A percentile compares a stretch with the other conserved stretches of the same genome.
These are phyloP conservation scores for Helotiales sp. DNA, from an alignment of 2,329 filamentous ascomycete genomes.

Conservation along the genomic window DNA sequence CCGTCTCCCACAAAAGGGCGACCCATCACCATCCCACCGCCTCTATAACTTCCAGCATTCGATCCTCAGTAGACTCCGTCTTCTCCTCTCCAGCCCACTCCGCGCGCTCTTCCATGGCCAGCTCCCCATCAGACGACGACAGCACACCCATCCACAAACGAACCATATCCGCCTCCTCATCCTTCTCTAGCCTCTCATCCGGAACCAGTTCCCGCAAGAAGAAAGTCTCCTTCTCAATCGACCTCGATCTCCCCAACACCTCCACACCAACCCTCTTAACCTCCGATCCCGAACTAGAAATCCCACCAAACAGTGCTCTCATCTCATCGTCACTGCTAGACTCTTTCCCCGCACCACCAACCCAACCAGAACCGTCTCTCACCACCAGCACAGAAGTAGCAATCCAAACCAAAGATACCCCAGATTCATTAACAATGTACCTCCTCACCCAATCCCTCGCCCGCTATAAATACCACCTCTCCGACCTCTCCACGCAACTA, in stretches of 20 bases:
- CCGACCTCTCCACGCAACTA: slow-evolving; percentile 21
- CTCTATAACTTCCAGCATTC: slow-evolving; percentile 25
- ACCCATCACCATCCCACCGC: slow-evolving; percentile 13
- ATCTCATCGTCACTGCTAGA: slow-evolving; percentile 15
- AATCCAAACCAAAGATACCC: not conserved
- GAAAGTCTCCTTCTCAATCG: slow-evolving; percentile 31
- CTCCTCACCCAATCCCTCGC: slow-evolving; percentile 11
- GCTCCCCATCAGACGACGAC: too few species aligned
- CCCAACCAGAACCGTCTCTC: not conserved
- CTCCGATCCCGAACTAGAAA: slow-evolving; percentile 2
- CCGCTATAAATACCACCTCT: slow-evolving; percentile 24
- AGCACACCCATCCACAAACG: not conserved
- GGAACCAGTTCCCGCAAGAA: slow-evolving; percentile 26
- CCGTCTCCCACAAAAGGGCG: slow-evolving; percentile 21
- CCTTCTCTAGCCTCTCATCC: slow-evolving; percentile 1
- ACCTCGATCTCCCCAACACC: not conserved
- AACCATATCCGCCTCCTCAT: slow-evolving; percentile 5
- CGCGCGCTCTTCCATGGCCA: slow-evolving; percentile 14
- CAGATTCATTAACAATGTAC: slow-evolving; percentile 7
- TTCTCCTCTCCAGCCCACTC: slow-evolving; percentile 29
- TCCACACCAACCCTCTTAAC: slow-evolving; percentile 1
- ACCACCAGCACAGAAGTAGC: not conserved
- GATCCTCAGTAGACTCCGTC: slow-evolving; percentile 31
- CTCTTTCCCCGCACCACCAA: slow-evolving; percentile 19
- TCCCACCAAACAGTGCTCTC: not conserved